Percentiles rank a stretch among this genome's conserved stretches.
Evolutionary conservation across 768 basidiomycete species (phyloP).

Genomic region (Piloderma croceum): DNA sequence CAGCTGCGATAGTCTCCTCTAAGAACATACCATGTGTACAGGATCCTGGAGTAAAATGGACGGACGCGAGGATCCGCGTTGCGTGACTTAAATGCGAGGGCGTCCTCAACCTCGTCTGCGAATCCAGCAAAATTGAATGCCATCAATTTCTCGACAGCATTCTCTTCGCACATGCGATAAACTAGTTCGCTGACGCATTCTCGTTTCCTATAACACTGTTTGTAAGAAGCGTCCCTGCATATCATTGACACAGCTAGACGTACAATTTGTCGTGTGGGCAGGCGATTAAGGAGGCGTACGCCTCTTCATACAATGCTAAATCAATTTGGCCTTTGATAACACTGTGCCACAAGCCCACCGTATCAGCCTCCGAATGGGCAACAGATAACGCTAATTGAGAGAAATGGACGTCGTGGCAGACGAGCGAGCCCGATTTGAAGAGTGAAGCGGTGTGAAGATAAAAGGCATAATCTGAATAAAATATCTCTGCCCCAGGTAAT

Average conservation of each 20-base stretch:
- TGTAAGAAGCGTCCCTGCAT: slow-evolving; percentile 7
- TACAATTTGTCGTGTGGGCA: slow-evolving; percentile 76
- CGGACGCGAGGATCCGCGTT: slow-evolving; percentile 84
- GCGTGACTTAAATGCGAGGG: slow-evolving; percentile 86
- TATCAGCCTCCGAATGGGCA: slow-evolving; percentile 47
- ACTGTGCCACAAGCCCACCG: slow-evolving; percentile 70
- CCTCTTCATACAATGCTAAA: slow-evolving; percentile 75
- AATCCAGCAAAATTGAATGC: slow-evolving; percentile 81
- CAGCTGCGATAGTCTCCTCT: slow-evolving; percentile 90
- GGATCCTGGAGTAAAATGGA: slow-evolving; percentile 83
- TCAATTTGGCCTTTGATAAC: slow-evolving; percentile 73
- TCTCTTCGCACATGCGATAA: slow-evolving; percentile 88
- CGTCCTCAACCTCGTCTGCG: slow-evolving; percentile 80
- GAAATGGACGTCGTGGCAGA: slow-evolving; percentile 66
- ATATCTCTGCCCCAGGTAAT: slow-evolving; percentile 51
- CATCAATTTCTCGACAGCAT: slow-evolving; percentile 73
- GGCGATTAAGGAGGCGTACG: slow-evolving; percentile 73
- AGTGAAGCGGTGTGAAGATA: slow-evolving; percentile 73
- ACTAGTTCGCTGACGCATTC: slow-evolving; percentile 80
- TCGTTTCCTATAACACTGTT: slow-evolving; percentile 51
- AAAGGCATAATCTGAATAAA: slow-evolving; percentile 63
- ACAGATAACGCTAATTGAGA: slow-evolving; percentile 76
- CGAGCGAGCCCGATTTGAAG: slow-evolving; percentile 55
- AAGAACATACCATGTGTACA: slow-evolving; percentile 91
- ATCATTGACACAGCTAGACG: slow-evolving; percentile 25